phyloP scores from a whole-genome alignment of 805 yeast species.

The Kurtzmaniella fragi region DNA sequence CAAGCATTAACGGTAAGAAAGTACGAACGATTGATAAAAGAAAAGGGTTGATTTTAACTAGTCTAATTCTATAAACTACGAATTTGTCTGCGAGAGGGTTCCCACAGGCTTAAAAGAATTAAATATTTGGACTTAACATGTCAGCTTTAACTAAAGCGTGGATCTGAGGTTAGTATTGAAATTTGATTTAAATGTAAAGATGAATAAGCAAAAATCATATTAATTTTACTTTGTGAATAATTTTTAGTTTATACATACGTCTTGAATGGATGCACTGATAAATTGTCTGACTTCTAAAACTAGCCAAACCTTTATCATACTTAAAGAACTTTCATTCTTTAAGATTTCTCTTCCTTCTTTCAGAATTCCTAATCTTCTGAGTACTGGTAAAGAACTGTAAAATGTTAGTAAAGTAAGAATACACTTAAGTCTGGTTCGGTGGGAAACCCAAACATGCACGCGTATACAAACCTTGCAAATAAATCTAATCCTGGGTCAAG shows the following conservation, averaged over 20 bases:
- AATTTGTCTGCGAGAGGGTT: too few species aligned
- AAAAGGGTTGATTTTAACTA: too few species aligned
- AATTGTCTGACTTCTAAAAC: conserved; percentile 86
- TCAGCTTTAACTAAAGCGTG: conserved; percentile 41
- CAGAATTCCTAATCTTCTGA: conserved; percentile 70
- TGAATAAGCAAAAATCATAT: too few species aligned
- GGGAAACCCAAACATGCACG: conserved; percentile 36
- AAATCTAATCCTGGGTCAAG: conserved; percentile 89
- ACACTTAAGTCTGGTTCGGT: conserved; percentile 22
- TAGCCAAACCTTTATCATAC: conserved; percentile 88
- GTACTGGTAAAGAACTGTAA: conserved; percentile 71
- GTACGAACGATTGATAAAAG: too few species aligned
- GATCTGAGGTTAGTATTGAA: conserved; percentile 27
- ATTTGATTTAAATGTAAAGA: too few species aligned
- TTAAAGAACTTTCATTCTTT: conserved; percentile 53
- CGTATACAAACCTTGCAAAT: conserved; percentile 88
- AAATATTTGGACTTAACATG: conserved; percentile 41
- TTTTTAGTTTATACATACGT: conserved; percentile 59
- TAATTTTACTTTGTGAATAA: too few species aligned
- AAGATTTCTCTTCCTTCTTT: conserved; percentile 60
- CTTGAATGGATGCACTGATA: conserved; percentile 77
- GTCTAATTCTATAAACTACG: too few species aligned
- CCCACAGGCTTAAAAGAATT: not conserved
- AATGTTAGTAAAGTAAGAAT: conserved; percentile 5
- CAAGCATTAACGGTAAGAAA: too few species aligned